Evolutionary conservation across 257 asterid genomes (phyloP).

Genomic region (Solanum corneliomulleri): DNA sequence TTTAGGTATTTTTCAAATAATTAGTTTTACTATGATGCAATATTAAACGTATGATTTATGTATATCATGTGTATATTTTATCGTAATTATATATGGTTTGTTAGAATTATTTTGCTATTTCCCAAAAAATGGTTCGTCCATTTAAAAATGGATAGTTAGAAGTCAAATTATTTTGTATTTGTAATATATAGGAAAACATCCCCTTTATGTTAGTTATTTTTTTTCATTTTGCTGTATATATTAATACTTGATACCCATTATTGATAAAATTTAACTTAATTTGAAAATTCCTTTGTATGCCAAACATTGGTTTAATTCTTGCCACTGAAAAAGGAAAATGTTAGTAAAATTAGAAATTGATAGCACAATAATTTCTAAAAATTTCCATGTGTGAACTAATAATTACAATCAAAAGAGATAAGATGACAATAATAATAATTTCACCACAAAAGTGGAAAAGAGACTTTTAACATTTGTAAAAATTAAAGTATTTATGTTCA

Average conservation of each 20-base stretch:
- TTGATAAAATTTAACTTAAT: neutral
- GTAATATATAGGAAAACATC: too few species aligned
- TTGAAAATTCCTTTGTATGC: neutral
- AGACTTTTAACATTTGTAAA: neutral
- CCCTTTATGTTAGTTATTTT: too few species aligned
- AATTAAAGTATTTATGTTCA: too few species aligned
- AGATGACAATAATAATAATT: neutral
- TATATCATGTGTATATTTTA: too few species aligned
- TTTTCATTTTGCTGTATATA: neutral
- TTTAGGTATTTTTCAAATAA: too few species aligned
- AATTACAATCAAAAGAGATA: neutral
- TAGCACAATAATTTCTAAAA: neutral
- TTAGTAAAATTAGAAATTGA: neutral
- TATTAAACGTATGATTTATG: too few species aligned
- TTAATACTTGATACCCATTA: neutral
- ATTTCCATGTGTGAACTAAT: neutral
- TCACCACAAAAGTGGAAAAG: neutral
- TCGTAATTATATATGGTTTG: too few species aligned
- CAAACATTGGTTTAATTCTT: neutral
- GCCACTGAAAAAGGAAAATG: neutral
- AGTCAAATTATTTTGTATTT: neutral
- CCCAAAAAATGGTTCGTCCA: neutral
- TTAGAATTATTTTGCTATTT: too few species aligned
- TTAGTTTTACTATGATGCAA: too few species aligned
- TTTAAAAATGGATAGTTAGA: neutral